Evolutionary conservation across 2,329 filamentous ascomycete genomes (phyloP).

Genomic region (Aulographum hederae): DNA sequence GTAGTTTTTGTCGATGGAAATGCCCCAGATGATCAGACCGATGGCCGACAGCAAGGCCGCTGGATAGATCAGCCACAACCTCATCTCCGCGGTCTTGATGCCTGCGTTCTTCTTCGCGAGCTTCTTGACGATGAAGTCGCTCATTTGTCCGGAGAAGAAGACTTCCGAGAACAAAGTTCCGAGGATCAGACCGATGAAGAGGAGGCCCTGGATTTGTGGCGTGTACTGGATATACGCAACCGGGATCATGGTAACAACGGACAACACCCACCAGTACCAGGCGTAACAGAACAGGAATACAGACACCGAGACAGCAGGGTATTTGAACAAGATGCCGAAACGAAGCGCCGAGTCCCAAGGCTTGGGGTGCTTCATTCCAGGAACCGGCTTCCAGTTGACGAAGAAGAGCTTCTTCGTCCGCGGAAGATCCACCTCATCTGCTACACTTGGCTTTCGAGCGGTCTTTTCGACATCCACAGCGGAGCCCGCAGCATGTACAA

Average conservation of each 20-base stretch:
- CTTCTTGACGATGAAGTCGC: slow-evolving; percentile 30
- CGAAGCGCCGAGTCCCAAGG: slow-evolving; percentile 26
- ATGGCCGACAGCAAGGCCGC: slow-evolving; percentile 25
- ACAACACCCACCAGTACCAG: slow-evolving; percentile 40
- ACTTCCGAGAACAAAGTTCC: slow-evolving; percentile 34
- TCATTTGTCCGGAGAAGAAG: slow-evolving; percentile 32
- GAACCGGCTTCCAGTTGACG: slow-evolving; percentile 27
- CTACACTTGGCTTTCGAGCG: slow-evolving; percentile 6
- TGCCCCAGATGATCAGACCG: slow-evolving; percentile 35
- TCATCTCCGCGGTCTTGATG: slow-evolving; percentile 32
- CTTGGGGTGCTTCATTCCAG: slow-evolving; percentile 33
- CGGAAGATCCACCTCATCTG: slow-evolving; percentile 9
- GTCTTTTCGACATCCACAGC: slow-evolving; percentile 8
- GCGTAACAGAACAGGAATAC: slow-evolving; percentile 32
- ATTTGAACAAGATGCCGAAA: slow-evolving; percentile 29
- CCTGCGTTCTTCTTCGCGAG: slow-evolving; percentile 26
- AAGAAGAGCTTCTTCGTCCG: slow-evolving; percentile 26
- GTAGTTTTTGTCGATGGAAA: slow-evolving; percentile 32
- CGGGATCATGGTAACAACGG: slow-evolving; percentile 33
- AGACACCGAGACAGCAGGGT: slow-evolving; percentile 25
- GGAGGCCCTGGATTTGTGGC: slow-evolving; percentile 31
- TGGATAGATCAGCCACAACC: slow-evolving; percentile 37
- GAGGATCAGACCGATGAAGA: slow-evolving; percentile 35
- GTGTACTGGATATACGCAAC: slow-evolving; percentile 30
- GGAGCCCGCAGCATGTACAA: slow-evolving; percentile 5